These are phyloP conservation scores for Turritis glabra DNA, from an alignment of 345 rosid genomes.

Conservation along the genomic window DNA sequence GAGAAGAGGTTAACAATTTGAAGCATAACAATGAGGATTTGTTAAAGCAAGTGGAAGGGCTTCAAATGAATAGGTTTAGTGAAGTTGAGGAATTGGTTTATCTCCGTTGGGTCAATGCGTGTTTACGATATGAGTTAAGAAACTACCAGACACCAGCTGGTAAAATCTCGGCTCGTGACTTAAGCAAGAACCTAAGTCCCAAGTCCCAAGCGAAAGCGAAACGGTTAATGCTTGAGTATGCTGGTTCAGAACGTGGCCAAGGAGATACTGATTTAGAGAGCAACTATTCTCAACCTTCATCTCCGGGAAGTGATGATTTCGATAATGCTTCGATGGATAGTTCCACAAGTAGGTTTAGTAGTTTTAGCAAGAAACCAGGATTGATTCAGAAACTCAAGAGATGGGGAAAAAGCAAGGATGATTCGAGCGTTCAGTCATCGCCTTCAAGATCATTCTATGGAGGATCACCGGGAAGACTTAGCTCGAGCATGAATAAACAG, in stretches of 20 bases:
- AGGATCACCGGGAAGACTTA: slow-evolving; percentile 71
- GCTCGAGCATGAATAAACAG: slow-evolving; percentile 56
- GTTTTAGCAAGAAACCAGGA: slow-evolving; percentile 69
- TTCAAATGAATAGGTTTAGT: slow-evolving; percentile 93
- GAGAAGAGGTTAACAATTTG: slow-evolving; percentile 75
- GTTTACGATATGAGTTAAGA: slow-evolving; percentile 91
- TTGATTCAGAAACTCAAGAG: slow-evolving; percentile 84
- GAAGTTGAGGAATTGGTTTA: slow-evolving; percentile 99
- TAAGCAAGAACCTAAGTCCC: slow-evolving; percentile 82
- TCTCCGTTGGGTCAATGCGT: slow-evolving; percentile 99
- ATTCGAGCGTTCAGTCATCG: slow-evolving; percentile 63
- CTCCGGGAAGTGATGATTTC: slow-evolving; percentile 92
- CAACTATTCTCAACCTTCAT: slow-evolving; percentile 86
- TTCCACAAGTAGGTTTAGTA: slow-evolving; percentile 73
- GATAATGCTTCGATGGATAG: slow-evolving; percentile 87
- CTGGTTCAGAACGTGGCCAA: slow-evolving; percentile 93
- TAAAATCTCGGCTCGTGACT: slow-evolving; percentile 87
- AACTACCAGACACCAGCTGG: slow-evolving; percentile 88
- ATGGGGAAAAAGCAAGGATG: slow-evolving; percentile 92
- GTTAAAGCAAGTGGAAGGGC: slow-evolving; percentile 96
- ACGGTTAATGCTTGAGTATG: slow-evolving; percentile 81
- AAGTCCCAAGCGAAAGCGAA: slow-evolving; percentile 88
- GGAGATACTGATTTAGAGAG: slow-evolving; percentile 92
- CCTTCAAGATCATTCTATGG: slow-evolving; percentile 77
- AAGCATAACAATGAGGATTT: slow-evolving; percentile 87